phyloP scores from a whole-genome alignment of 768 basidiomycete genomes.

The Lentinus tigrinus region DNA sequence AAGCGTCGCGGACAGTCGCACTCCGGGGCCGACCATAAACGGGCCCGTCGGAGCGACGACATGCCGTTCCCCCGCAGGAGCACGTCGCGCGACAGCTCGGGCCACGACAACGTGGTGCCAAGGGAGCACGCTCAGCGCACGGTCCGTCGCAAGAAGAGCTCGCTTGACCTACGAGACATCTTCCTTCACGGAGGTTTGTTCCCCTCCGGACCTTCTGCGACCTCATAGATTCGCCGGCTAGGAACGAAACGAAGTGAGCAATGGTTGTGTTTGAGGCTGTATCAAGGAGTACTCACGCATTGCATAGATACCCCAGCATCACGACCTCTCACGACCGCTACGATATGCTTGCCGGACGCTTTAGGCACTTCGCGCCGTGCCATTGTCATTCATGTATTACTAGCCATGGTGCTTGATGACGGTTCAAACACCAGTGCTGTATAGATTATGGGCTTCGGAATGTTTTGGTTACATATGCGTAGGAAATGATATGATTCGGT shows the following conservation, averaged over 20 bases:
- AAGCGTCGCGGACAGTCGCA: not conserved
- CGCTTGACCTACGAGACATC: conserved; percentile 24
- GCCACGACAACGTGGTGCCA: not conserved
- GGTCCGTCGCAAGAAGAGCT: conserved; percentile 27
- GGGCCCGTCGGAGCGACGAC: not conserved
- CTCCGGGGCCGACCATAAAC: not conserved
- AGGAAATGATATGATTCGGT: too few species aligned
- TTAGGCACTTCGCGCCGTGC: not conserved
- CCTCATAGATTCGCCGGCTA: not conserved
- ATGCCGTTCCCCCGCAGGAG: not conserved
- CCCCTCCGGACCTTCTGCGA: not conserved
- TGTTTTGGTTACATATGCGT: too few species aligned
- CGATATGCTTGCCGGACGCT: not conserved
- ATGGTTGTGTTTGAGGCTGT: not conserved
- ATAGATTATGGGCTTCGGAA: too few species aligned
- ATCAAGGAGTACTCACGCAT: not conserved
- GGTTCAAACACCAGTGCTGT: too few species aligned
- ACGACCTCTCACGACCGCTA: conserved; percentile 3
- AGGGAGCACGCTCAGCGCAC: conserved; percentile 12
- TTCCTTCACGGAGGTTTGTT: conserved; percentile 16
- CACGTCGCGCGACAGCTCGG: not conserved
- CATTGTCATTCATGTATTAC: not conserved
- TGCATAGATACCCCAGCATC: not conserved
- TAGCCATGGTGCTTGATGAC: not conserved
- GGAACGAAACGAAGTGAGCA: not conserved